Conservation (phyloP, 2,329 filamentous ascomycete species). For the Diplocarpon mali region DNA sequence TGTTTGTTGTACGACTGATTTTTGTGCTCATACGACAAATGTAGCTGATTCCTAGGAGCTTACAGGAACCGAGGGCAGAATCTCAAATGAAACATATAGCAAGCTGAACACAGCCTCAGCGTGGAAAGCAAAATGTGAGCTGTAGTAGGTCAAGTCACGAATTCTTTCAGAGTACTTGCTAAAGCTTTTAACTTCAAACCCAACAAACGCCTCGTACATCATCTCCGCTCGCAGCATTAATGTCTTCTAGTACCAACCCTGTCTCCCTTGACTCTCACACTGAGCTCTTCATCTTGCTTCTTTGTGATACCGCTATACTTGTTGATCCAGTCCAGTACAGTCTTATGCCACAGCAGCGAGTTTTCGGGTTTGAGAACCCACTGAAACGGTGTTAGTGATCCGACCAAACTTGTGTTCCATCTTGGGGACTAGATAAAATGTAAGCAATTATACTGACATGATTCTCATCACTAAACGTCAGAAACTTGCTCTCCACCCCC, state of each 20-base stretch:
- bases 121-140: too few species aligned
- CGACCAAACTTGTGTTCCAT: background rate
- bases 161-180: too few species aligned
- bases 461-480: constrained; percentile 61
- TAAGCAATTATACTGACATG: constrained; percentile 31
- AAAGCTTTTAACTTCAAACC: too few species aligned
- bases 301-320: constrained; percentile 42
- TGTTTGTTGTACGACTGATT: background rate
- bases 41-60: too few species aligned
- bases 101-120: too few species aligned
- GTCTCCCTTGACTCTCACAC: background rate
- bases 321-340: constrained; percentile 71
- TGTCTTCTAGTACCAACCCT: too few species aligned
- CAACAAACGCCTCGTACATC: too few species aligned
- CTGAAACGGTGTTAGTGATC: constrained; percentile 26
- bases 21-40: too few species aligned
- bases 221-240: too few species aligned
- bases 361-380: constrained; percentile 92
- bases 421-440: background rate
- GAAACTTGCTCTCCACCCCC: constrained; percentile 49
- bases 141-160: too few species aligned
- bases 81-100: too few species aligned
- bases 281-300: constrained; percentile 13
- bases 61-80: too few species aligned
- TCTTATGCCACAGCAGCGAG: constrained; percentile 77